These are phyloP conservation scores for Echinochloa phyllopogon DNA, from an alignment of 176 grass and related monocot genomes.

Conservation along the genomic window DNA sequence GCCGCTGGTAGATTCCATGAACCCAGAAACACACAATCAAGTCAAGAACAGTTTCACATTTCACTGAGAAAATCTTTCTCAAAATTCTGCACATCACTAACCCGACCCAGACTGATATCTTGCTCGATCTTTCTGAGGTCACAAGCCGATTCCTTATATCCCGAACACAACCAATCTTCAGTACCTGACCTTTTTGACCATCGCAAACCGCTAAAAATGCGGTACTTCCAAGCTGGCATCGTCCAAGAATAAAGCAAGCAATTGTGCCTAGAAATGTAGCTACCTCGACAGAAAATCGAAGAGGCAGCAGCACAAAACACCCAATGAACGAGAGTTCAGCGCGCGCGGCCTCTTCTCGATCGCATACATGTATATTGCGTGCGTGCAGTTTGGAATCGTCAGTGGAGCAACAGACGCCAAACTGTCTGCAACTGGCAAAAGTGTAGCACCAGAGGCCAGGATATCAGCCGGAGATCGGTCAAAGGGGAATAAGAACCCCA, in stretches of 20 bases:
- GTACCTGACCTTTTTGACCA: slow-evolving; percentile 41
- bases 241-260: slow-evolving; percentile 38
- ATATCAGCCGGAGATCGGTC: slow-evolving; percentile 46
- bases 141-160: slow-evolving; percentile 17
- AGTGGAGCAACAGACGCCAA: slow-evolving; percentile 30
- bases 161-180: slow-evolving; percentile 29
- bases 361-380: background rate
- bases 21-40: background rate
- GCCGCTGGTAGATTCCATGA: background rate
- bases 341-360: background rate
- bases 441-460: slow-evolving; percentile 50
- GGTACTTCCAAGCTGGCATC: background rate
- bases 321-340: slow-evolving; percentile 35
- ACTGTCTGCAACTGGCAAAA: slow-evolving; percentile 38
- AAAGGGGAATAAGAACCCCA: slow-evolving; percentile 47
- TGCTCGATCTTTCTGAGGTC: background rate
- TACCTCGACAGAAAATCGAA: slow-evolving; percentile 1
- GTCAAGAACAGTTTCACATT: slow-evolving; percentile 1
- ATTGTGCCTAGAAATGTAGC: slow-evolving; percentile 42
- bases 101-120: background rate
- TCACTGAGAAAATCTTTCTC: background rate
- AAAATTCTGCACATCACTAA: background rate
- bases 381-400: slow-evolving; percentile 25
- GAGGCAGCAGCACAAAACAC: slow-evolving; percentile 8
- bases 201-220: slow-evolving; percentile 37